A percentile compares a stretch with the other conserved stretches of the same genome.
Conservation (phyloP, 805 yeast genomes). For the Starmerella apis region DNA sequence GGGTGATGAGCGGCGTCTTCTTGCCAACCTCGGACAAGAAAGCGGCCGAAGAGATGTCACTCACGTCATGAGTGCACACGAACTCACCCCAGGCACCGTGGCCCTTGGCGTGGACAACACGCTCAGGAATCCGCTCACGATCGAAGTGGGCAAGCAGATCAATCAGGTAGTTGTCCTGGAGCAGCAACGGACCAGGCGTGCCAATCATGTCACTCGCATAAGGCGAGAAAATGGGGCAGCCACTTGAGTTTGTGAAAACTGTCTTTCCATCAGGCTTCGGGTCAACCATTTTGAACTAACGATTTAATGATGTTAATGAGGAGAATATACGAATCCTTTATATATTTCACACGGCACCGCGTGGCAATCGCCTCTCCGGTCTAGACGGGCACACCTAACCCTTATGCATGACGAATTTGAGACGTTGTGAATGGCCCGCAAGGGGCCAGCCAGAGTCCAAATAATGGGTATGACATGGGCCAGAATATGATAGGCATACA, state of each 20-base stretch:
- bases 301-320: background rate
- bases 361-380: background rate
- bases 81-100: conserved; percentile 53
- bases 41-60: conserved; percentile 39
- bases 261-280: conserved; percentile 22
- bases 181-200: conserved; percentile 45
- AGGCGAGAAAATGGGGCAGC: conserved; percentile 48
- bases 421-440: background rate
- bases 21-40: conserved; percentile 69
- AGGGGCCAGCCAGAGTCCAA: background rate
- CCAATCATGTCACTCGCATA: conserved; percentile 46
- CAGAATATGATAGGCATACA: too few relatives aligned
- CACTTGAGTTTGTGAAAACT: conserved; percentile 42
- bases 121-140: conserved; percentile 55
- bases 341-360: background rate
- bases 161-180: conserved; percentile 49
- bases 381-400: background rate
- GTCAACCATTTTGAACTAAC: conserved; percentile 9
- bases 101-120: conserved; percentile 60
- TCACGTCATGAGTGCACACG: conserved; percentile 48
- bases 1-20: conserved; percentile 53
- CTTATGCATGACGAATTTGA: background rate
- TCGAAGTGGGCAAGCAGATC: conserved; percentile 52
- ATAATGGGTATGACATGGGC: too few relatives aligned
- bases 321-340: background rate